Percentiles rank a stretch among this genome's conserved stretches.
These are phyloP conservation scores for Hysterium pulicare DNA, from an alignment of 2,329 filamentous ascomycete species.

Conservation along the genomic window DNA sequence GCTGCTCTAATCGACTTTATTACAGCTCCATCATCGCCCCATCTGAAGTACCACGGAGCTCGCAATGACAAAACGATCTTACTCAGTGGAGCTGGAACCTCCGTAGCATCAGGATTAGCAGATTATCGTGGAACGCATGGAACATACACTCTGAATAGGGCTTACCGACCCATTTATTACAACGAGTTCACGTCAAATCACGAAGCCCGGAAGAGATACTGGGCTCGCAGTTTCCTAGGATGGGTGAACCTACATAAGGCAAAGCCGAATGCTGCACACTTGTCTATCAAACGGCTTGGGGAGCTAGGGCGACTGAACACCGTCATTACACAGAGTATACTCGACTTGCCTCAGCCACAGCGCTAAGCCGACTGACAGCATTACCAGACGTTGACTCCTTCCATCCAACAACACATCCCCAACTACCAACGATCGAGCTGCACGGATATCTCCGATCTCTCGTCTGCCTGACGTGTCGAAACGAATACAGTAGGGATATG, in stretches of 20 bases:
- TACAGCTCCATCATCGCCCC: slow-evolving; percentile 52
- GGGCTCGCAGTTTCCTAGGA: slow-evolving; percentile 90
- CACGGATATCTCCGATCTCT: slow-evolving; percentile 85
- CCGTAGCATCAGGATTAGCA: slow-evolving; percentile 85
- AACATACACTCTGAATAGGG: slow-evolving; percentile 88
- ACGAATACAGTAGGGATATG: slow-evolving; percentile 64
- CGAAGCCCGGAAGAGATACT: slow-evolving; percentile 86
- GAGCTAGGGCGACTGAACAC: slow-evolving; percentile 67
- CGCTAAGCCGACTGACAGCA: slow-evolving; percentile 1
- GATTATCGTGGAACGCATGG: slow-evolving; percentile 89
- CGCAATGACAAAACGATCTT: slow-evolving; percentile 55
- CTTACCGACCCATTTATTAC: slow-evolving; percentile 88
- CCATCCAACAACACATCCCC: slow-evolving; percentile 73
- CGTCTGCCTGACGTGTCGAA: slow-evolving; percentile 75
- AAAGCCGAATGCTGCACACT: slow-evolving; percentile 75
- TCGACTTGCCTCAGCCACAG: slow-evolving; percentile 1
- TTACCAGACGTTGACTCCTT: slow-evolving; percentile 83
- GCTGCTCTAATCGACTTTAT: slow-evolving; percentile 76
- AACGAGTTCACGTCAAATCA: slow-evolving; percentile 82
- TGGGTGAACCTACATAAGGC: slow-evolving; percentile 80
- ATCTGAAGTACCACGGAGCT: slow-evolving; percentile 19
- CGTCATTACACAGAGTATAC: slow-evolving; percentile 79
- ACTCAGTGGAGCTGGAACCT: slow-evolving; percentile 83
- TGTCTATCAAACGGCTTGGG: slow-evolving; percentile 70
- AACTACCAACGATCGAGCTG: slow-evolving; percentile 73